phyloP scores from a whole-genome alignment of 441 rosid species.

The Euphorbia schlechtendalii region DNA sequence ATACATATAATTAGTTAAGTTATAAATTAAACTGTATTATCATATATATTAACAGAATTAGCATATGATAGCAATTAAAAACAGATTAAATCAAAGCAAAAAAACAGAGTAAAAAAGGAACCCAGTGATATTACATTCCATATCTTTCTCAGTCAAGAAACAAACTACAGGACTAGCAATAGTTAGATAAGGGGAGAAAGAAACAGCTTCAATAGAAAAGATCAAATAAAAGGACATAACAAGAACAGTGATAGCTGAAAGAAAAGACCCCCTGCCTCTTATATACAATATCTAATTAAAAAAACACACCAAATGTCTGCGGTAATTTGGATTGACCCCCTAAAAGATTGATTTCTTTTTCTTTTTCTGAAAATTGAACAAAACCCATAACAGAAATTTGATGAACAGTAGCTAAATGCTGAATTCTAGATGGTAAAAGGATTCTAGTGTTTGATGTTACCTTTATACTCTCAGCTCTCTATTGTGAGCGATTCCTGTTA shows the following conservation, averaged over 20 bases:
- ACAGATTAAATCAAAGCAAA: neutral
- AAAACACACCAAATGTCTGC: slow-evolving; percentile 10
- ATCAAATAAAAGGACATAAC: too few species aligned
- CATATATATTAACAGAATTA: too few species aligned
- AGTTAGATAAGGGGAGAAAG: slow-evolving; percentile 1
- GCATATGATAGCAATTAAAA: too few species aligned
- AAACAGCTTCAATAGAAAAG: slow-evolving; percentile 1
- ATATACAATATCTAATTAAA: slow-evolving; percentile 10
- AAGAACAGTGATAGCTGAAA: slow-evolving; percentile 3
- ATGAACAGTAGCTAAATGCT: slow-evolving; percentile 7
- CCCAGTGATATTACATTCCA: slow-evolving; percentile 30
- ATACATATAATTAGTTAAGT: neutral
- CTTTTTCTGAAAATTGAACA: neutral
- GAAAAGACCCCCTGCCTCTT: slow-evolving; percentile 16
- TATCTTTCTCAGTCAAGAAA: slow-evolving; percentile 33
- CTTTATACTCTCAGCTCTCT: slow-evolving; percentile 7
- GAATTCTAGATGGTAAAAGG: too few species aligned
- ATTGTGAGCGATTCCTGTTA: slow-evolving; percentile 38
- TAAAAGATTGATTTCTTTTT: neutral
- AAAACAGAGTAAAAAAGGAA: neutral
- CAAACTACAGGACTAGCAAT: slow-evolving; percentile 4
- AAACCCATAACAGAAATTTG: too few species aligned
- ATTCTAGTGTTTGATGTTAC: slow-evolving; percentile 13
- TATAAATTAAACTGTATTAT: too few species aligned
- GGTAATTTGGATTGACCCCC: slow-evolving; percentile 7